Base-by-base conservation (phyloP, 2,329 filamentous ascomycete genomes). In the Didymella segeticola region DNA sequence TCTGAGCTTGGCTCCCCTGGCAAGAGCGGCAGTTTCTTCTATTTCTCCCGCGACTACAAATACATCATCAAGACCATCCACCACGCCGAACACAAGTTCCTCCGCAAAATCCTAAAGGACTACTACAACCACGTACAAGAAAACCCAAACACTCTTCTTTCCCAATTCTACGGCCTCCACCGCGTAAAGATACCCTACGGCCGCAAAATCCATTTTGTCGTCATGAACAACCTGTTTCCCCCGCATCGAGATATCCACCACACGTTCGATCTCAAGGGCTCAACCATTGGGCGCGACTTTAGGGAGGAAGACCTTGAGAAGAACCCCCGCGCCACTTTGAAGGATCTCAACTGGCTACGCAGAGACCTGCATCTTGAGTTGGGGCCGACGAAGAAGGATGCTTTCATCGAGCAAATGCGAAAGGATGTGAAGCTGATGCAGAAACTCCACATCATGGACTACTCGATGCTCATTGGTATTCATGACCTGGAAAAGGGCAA, bases 11-110 rank as follows among this genome's bases (percentile, higher is more conserved):
- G 95, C 29, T 98, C 95, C 4, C 95, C 95, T 1, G 95, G 95
- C 56, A 99, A 99, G 81, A 97, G 93, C 75, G 95, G 95, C 62
- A 98, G 93, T 76, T 99, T 99, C 80, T 99, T 99, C 79, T 99
- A 99, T 81, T 99, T 98, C 78, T 98, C 95, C 41, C 85, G 95
- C 68, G 95, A 99, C 78, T 99, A 99, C 83, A 98, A 97, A 78
- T 99, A 99, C 78, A 99, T 99, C 78, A 99, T 99, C 84, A 99
- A 99, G 79, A 99, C 95, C 19, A 98, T 99, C 64, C 95, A 99
- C 73, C 95, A 98, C 68, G 86, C 87, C 65, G 95, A 99, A 76
- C 90, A 93, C 80, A 93, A 93, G 69, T 93, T 93, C 61, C 82
- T 96, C 42, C 83, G 90, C 45, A 92, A 89, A 75, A 90, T 93